Conservation (phyloP, 2,329 filamentous ascomycete genomes). For the Aspergillus eucalypticola region DNA sequence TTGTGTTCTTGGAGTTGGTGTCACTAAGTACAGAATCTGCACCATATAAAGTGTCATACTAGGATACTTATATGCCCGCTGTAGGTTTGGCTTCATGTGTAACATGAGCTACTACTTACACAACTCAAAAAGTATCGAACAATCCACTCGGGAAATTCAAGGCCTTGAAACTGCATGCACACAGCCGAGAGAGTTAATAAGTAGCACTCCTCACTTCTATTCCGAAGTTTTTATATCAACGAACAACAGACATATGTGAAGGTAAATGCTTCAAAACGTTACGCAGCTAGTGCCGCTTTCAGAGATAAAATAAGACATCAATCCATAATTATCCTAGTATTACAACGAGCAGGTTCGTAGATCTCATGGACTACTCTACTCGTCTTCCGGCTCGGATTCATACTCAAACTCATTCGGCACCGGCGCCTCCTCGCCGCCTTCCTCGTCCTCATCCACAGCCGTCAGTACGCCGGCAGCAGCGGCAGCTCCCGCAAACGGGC, state of each 20-base stretch:
- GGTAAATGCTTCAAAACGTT: slow-evolving; percentile 14
- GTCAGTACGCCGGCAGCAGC: slow-evolving; percentile 79
- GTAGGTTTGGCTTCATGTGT: no score
- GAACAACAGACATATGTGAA: not conserved
- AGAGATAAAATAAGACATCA: slow-evolving; percentile 25
- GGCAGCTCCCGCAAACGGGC: slow-evolving; percentile 56
- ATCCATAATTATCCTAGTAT: slow-evolving; percentile 40
- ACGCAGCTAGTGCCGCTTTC: slow-evolving; percentile 8
- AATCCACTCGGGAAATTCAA: not conserved
- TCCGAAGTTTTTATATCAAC: not conserved
- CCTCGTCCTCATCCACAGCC: slow-evolving; percentile 73
- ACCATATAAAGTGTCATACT: no score
- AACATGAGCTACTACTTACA: no score
- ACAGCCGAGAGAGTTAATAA: not conserved
- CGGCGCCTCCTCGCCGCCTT: slow-evolving; percentile 50
- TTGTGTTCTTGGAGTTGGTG: no score
- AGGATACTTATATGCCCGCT: no score
- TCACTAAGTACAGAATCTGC: no score
- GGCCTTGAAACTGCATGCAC: not conserved
- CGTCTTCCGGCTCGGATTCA: slow-evolving; percentile 44
- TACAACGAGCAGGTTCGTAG: slow-evolving; percentile 32
- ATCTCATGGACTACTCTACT: slow-evolving; percentile 13
- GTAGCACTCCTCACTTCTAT: not conserved
- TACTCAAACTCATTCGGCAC: slow-evolving; percentile 51
- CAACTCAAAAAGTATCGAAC: not conserved